Percentiles rank a stretch among this genome's conserved stretches.
phyloP scores from a whole-genome alignment of 768 basidiomycete species.

The Tricholoma sp. region DNA sequence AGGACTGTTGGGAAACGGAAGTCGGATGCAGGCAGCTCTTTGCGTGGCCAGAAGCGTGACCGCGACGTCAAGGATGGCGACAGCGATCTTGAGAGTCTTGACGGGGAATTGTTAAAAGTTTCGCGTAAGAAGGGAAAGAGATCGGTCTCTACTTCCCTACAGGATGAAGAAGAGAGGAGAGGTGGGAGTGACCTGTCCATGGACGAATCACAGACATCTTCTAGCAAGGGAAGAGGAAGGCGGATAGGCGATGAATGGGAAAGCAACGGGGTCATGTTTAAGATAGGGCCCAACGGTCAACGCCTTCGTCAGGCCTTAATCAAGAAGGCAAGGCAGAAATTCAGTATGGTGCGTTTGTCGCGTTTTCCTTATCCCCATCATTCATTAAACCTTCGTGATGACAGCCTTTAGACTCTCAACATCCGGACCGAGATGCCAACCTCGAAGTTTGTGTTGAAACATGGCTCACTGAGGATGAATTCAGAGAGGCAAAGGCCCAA shows the following conservation, averaged over 20 bases:
- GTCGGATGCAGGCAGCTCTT: constrained; percentile 32
- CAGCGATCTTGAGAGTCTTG: constrained; percentile 38
- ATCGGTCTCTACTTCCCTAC: constrained; percentile 19
- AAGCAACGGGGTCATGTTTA: constrained; percentile 61
- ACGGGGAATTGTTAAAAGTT: constrained; percentile 18
- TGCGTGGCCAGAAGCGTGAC: constrained; percentile 64
- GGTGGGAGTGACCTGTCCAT: constrained; percentile 38
- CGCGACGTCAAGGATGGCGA: constrained; percentile 46
- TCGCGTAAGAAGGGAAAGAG: constrained; percentile 55
- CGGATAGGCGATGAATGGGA: constrained; percentile 77
- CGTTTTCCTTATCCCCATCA: neutral
- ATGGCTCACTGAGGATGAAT: constrained; percentile 76
- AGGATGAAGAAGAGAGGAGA: constrained; percentile 29
- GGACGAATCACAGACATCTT: constrained; percentile 43
- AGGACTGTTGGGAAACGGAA: constrained; percentile 51
- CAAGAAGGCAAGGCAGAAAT: constrained; percentile 65
- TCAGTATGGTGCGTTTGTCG: constrained; percentile 58
- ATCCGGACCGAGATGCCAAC: constrained; percentile 65
- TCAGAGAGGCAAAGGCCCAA: constrained; percentile 55
- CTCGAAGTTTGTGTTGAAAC: constrained; percentile 72
- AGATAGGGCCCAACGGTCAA: constrained; percentile 66
- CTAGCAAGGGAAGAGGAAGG: constrained; percentile 49
- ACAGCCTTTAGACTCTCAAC: constrained; percentile 73
- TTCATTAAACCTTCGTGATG: constrained; percentile 2
- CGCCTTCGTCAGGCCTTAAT: constrained; percentile 65